Evolutionary conservation across 768 basidiomycete species (phyloP).

Genomic region (Tricholoma furcatifolium): DNA sequence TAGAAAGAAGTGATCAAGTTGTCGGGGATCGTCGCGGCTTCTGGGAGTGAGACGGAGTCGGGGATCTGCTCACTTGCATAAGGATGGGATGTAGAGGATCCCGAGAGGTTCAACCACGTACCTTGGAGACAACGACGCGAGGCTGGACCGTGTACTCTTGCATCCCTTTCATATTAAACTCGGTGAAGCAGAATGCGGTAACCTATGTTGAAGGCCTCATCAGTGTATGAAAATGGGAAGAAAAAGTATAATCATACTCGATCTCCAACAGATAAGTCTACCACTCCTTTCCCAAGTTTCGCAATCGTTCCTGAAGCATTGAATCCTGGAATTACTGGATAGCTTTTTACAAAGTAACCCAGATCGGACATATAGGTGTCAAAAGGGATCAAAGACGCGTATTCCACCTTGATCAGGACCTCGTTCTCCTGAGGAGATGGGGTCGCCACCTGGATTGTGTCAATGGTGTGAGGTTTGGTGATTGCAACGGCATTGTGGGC

Average conservation of each 20-base stretch:
- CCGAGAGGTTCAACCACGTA: conserved; percentile 12
- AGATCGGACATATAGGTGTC: conserved; percentile 37
- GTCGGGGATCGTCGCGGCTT: conserved; percentile 39
- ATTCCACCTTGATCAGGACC: conserved; percentile 37
- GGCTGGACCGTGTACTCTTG: conserved; percentile 22
- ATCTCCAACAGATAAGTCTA: conserved; percentile 32
- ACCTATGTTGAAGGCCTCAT: conserved; percentile 4
- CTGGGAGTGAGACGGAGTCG: conserved; percentile 34
- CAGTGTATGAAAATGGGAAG: not conserved
- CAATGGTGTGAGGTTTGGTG: conserved; percentile 31
- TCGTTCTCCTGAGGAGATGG: conserved; percentile 27
- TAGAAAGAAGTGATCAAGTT: conserved; percentile 40
- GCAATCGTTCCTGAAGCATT: conserved; percentile 35
- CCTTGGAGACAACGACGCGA: conserved; percentile 29
- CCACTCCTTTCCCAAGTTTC: conserved; percentile 31
- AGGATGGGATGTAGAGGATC: not conserved
- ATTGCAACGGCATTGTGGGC: conserved; percentile 44
- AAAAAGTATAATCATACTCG: conserved; percentile 23
- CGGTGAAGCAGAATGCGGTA: conserved; percentile 15
- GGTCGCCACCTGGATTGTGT: conserved; percentile 32
- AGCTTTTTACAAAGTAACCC: conserved; percentile 22
- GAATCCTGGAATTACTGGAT: conserved; percentile 35
- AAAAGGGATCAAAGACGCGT: conserved; percentile 34
- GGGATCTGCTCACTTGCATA: conserved; percentile 36
- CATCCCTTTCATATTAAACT: conserved; percentile 14